Evolutionary conservation across 768 basidiomycete genomes (phyloP).

Genomic region (Suillus clintonianus): DNA sequence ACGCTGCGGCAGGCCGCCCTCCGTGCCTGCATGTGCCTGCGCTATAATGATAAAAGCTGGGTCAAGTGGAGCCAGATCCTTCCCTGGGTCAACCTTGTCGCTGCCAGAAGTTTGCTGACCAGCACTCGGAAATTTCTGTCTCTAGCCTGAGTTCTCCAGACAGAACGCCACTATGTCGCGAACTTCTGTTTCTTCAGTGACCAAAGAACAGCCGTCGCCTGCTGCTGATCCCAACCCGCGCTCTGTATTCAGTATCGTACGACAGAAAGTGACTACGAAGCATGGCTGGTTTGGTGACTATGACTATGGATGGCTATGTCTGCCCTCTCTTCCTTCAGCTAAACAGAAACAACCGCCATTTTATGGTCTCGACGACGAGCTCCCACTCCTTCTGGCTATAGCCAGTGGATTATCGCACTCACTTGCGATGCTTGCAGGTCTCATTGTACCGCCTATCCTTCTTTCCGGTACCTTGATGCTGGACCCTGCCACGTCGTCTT

Average conservation of each 20-base stretch:
- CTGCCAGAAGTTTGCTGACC: no score
- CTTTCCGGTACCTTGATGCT: constrained; percentile 66
- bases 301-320: constrained; percentile 75
- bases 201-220: constrained; percentile 18
- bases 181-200: constrained; percentile 12
- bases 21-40: not conserved
- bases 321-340: constrained; percentile 57
- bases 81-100: not conserved
- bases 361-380: constrained; percentile 69
- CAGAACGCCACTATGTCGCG: not conserved
- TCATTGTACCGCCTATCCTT: constrained; percentile 84
- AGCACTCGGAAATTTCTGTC: not conserved
- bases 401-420: constrained; percentile 75
- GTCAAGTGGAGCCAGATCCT: not conserved
- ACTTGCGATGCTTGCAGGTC: constrained; percentile 80
- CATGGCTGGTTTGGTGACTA: constrained; percentile 87
- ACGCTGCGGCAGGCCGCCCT: not conserved
- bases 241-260: constrained; percentile 13
- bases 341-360: constrained; percentile 58
- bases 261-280: constrained; percentile 45
- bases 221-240: constrained; percentile 10
- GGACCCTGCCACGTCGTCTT: constrained; percentile 59
- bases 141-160: not conserved
- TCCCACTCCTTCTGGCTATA: constrained; percentile 74
- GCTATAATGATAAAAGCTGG: not conserved